Conservation (phyloP, 2,329 filamentous ascomycete species). For the Sarocladiaceae sp. region DNA sequence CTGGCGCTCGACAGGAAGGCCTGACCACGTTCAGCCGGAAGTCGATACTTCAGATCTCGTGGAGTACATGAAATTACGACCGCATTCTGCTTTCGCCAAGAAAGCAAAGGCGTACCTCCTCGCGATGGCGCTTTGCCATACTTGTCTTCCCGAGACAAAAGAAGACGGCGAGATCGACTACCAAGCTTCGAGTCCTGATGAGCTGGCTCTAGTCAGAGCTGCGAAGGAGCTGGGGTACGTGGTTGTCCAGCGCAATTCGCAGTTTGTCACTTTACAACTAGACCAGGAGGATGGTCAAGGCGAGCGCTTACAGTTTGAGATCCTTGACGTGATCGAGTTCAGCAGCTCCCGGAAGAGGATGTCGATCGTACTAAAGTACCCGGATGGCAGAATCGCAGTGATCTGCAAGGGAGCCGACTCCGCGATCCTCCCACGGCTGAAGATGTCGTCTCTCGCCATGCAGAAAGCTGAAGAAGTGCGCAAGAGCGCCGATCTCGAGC, state of each 20-base stretch:
- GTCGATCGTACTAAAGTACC: conserved; percentile 83
- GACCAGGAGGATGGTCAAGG: conserved; percentile 28
- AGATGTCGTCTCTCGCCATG: conserved; percentile 63
- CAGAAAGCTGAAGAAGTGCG: conserved; percentile 67
- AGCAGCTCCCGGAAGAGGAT: conserved; percentile 85
- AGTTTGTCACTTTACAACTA: conserved; percentile 53
- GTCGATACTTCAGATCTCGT: conserved; percentile 67
- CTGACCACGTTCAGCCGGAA: conserved; percentile 46
- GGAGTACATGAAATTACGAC: conserved; percentile 68
- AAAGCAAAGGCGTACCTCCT: conserved; percentile 80
- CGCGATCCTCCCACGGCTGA: conserved; percentile 70
- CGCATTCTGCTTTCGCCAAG: conserved; percentile 68
- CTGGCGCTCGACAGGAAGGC: conserved; percentile 42
- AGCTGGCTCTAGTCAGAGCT: conserved; percentile 76
- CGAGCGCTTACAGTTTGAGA: conserved; percentile 62
- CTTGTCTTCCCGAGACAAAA: conserved; percentile 75
- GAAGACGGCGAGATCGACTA: conserved; percentile 64
- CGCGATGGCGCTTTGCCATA: conserved; percentile 82
- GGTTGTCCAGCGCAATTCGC: conserved; percentile 66
- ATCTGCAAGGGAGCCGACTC: conserved; percentile 92
- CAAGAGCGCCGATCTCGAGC: conserved; percentile 53
- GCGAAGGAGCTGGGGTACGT: conserved; percentile 80
- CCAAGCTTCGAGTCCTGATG: conserved; percentile 85
- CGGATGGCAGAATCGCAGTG: conserved; percentile 72
- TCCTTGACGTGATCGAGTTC: conserved; percentile 86